Conservation (phyloP, 306 rosid species). For the Acacia acuminata region DNA sequence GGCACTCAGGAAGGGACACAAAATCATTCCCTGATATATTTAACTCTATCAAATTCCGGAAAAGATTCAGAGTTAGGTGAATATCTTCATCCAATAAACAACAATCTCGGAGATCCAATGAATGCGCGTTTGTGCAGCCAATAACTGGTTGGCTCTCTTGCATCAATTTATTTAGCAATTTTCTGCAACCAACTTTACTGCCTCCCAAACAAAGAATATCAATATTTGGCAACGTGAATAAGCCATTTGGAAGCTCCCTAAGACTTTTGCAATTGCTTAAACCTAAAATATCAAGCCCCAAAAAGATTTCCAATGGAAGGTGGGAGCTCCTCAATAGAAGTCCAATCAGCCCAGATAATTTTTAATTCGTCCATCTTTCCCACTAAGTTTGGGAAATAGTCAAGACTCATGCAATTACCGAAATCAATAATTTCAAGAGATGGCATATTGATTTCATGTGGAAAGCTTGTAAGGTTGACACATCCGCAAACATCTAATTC, state of each 20-base stretch:
- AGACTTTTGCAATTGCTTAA: background rate
- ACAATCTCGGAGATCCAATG: background rate
- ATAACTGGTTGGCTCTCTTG: background rate
- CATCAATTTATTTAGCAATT: background rate
- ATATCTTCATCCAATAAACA: constrained; percentile 31
- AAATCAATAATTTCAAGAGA: background rate
- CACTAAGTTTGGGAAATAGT: background rate
- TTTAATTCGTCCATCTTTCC: background rate
- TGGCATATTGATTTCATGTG: background rate
- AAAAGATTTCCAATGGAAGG: background rate
- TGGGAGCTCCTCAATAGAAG: background rate
- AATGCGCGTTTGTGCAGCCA: background rate
- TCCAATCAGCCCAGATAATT: background rate
- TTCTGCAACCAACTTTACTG: background rate
- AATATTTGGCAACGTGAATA: background rate
- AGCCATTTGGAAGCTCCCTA: background rate
- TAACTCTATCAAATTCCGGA: constrained; percentile 1
- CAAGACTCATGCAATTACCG: background rate
- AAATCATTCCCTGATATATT: background rate
- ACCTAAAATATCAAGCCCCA: fast-evolving
- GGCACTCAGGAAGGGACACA: constrained; percentile 2
- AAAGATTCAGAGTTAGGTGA: background rate
- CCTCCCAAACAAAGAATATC: background rate
- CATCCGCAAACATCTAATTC: background rate
- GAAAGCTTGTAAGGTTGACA: background rate